Conservation (phyloP, 2,329 filamentous ascomycete genomes). For the Byssochlamys sp. region DNA sequence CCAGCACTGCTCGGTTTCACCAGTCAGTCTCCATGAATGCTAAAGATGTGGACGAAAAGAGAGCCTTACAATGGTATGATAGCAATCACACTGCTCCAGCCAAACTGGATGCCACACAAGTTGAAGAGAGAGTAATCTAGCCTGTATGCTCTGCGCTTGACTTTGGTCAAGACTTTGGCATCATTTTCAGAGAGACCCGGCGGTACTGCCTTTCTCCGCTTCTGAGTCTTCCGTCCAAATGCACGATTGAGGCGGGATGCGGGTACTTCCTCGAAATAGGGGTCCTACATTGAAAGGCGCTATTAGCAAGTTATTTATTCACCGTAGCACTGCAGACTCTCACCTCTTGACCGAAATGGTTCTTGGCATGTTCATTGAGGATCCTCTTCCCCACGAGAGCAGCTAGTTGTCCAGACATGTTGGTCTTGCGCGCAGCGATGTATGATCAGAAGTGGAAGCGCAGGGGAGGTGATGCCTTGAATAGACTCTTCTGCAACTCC, state of each 20-base stretch:
- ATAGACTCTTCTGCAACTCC: background rate
- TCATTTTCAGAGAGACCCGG: constrained; percentile 76
- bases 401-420: constrained; percentile 13
- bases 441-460: background rate
- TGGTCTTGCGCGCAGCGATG: background rate
- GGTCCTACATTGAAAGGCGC: constrained; percentile 52
- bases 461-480: background rate
- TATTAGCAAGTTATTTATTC: background rate
- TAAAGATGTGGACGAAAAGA: constrained; percentile 12
- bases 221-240: constrained; percentile 64
- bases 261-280: constrained; percentile 75
- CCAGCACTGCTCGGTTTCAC: constrained; percentile 50
- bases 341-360: constrained; percentile 35
- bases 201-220: constrained; percentile 73
- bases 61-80: constrained; percentile 65
- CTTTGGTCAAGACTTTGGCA: constrained; percentile 68
- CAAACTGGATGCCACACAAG: constrained; percentile 71
- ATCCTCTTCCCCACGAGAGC: constrained; percentile 23
- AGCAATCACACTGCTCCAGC: constrained; percentile 80
- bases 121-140: constrained; percentile 79
- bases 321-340: background rate
- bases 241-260: constrained; percentile 60
- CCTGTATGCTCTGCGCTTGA: constrained; percentile 74
- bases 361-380: constrained; percentile 29
- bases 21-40: background rate